Conservation (phyloP, 2,329 filamentous ascomycete genomes). For the Aspergillus uvarum region DNA sequence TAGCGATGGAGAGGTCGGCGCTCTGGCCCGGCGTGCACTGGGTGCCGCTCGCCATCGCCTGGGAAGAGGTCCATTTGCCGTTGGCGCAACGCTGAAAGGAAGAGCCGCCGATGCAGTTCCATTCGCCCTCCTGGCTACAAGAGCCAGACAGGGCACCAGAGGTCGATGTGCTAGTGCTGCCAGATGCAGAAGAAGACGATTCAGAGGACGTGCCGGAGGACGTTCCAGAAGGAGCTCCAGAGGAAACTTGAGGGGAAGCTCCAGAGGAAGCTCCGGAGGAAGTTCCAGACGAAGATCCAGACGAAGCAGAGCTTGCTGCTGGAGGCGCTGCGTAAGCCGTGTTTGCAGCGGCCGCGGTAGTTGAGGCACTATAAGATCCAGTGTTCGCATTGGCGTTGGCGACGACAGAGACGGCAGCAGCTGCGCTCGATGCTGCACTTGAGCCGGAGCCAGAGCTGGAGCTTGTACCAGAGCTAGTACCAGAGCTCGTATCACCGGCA, state of each 20-base stretch:
- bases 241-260: conserved; percentile 3
- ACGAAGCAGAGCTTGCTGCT: conserved; percentile 2
- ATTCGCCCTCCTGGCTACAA: conserved; percentile 57
- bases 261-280: conserved; percentile 6
- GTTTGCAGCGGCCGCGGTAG: conserved; percentile 8
- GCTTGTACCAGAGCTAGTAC: conserved; percentile 19
- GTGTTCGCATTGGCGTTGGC: background rate
- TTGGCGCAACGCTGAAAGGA: conserved; percentile 64
- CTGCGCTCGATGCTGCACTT: conserved; percentile 20
- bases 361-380: background rate
- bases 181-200: conserved; percentile 9
- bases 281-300: conserved; percentile 4
- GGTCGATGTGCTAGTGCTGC: conserved; percentile 22
- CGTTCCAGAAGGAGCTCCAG: conserved; percentile 1
- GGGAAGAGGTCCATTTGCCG: conserved; percentile 54
- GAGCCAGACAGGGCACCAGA: conserved; percentile 40
- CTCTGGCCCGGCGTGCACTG: conserved; percentile 47
- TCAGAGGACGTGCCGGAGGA: conserved; percentile 11
- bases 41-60: conserved; percentile 56
- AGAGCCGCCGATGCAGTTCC: conserved; percentile 58
- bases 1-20: conserved; percentile 26
- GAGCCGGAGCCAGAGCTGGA: conserved; percentile 34
- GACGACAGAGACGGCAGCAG: conserved; percentile 18
- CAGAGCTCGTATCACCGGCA: conserved; percentile 25
- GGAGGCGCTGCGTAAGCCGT: conserved; percentile 1